Percentiles rank a stretch among this genome's conserved stretches.
Evolutionary conservation across 2,329 filamentous ascomycete genomes (phyloP).

Genomic region (Ophiognomonia clavigignenti-juglandacearum): DNA sequence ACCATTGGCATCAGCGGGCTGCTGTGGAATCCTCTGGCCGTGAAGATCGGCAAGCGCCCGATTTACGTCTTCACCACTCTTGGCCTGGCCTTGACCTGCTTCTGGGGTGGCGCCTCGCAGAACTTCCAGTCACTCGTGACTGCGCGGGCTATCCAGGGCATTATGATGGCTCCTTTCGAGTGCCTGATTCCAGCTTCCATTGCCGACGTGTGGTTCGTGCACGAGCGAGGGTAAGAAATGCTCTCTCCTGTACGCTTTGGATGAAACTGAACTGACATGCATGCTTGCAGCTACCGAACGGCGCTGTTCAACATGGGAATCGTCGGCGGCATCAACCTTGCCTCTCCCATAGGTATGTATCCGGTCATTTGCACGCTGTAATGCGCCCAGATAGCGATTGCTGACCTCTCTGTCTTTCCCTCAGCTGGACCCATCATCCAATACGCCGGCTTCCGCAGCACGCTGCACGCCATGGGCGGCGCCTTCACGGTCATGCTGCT

Average conservation of each 20-base stretch:
- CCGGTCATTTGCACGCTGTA: background rate
- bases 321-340: slow-evolving; percentile 36
- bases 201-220: slow-evolving; percentile 37
- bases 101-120: slow-evolving; percentile 28
- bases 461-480: slow-evolving; percentile 34
- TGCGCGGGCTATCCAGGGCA: slow-evolving; percentile 28
- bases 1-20: slow-evolving; percentile 30
- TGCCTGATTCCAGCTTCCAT: slow-evolving; percentile 35
- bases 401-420: background rate
- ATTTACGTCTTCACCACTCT: slow-evolving; percentile 29
- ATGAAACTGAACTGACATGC: no score
- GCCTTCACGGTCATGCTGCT: slow-evolving; percentile 32
- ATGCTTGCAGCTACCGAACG: slow-evolving; percentile 29
- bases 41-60: slow-evolving; percentile 33
- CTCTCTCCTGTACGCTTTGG: no score
- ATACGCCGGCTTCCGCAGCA: slow-evolving; percentile 27
- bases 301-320: slow-evolving; percentile 37
- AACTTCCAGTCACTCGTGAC: slow-evolving; percentile 27
- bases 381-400: background rate
- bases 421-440: slow-evolving; percentile 33
- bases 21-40: slow-evolving; percentile 30
- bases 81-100: slow-evolving; percentile 28
- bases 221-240: slow-evolving; percentile 39
- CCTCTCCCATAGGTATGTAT: slow-evolving; percentile 31
- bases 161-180: slow-evolving; percentile 34